phyloP scores from a whole-genome alignment of 768 basidiomycete species.

The Lyophyllum decastes region DNA sequence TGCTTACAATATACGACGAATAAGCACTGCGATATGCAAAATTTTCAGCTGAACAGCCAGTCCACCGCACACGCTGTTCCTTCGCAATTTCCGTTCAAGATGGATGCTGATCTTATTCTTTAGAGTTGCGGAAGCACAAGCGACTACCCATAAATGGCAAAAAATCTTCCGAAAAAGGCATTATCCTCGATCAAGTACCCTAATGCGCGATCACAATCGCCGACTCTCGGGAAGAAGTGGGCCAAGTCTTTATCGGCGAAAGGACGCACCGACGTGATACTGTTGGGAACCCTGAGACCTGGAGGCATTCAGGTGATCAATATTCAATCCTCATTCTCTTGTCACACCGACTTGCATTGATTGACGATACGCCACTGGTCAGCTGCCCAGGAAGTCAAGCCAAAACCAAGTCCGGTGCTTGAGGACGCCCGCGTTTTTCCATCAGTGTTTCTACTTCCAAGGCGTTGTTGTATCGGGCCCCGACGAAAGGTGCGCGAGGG shows the following conservation, averaged over 20 bases:
- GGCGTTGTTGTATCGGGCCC: neutral
- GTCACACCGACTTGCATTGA: neutral
- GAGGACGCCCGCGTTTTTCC: neutral
- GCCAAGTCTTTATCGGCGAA: neutral
- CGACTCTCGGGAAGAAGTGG: constrained; percentile 7
- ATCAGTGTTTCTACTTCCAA: neutral
- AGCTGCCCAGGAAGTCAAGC: constrained; percentile 2
- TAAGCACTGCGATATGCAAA: too few species aligned
- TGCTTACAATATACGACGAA: too few species aligned
- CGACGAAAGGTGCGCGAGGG: neutral
- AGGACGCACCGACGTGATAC: constrained; percentile 1
- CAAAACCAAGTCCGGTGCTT: too few species aligned
- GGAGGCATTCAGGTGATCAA: constrained; percentile 1
- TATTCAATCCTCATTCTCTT: neutral
- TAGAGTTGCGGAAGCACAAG: neutral
- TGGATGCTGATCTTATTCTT: neutral
- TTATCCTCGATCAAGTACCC: neutral
- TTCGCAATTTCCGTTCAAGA: neutral
- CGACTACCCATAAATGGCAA: neutral
- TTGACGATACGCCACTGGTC: constrained; percentile 2
- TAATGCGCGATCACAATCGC: neutral
- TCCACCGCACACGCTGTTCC: too few species aligned
- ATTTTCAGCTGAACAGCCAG: too few species aligned
- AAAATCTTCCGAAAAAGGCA: neutral
- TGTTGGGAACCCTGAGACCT: neutral